Base-by-base conservation (phyloP, 2,329 filamentous ascomycete species). In the Xylariaceae sp. region DNA sequence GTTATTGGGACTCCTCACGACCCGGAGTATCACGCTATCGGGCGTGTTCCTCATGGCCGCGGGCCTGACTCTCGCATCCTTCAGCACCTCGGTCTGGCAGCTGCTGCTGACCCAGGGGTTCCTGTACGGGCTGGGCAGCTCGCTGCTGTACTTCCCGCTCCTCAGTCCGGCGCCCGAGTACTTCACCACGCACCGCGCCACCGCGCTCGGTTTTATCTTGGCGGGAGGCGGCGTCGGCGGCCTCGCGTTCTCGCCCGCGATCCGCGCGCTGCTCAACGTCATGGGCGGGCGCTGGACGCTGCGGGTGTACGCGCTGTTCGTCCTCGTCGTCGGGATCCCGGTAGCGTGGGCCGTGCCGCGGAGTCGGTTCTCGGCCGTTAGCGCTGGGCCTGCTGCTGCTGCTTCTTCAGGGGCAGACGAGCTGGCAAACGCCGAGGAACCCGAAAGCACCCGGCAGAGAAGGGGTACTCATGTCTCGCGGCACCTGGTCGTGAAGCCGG, bases 91-190 rank as follows among this genome's bases (percentile, higher is more conserved):
- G 0, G 65, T 75, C 18, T 75, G 73, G 73, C 75, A 78, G 12
- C 70, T 79, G 3, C 59, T 79, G 16, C 64, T 76, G 3, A 77
- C 75, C 2, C 77, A 80, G 63, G 77, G 77, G 1, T 61, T 79
- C 10, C 59, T 79, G 12, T 71, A 74, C 42, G 77, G 77, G 7
- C 45, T 77, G 18, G 77, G 77, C n/a, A 73, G 72, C 62, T 78
- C 75, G 10, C 65, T 80, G 40, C 54, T 79, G 20, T 76, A 77
- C 52, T 78, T 76, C 50, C 73, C 76, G 7, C 70, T 81, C 23
- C 64, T 79, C 2, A 74, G 72, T 14, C 75, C 77, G 2, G 75
- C 78, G 9, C 78, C 79, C 0, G 79, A 81, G 62, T 82, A 80
- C 60, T 81, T 81, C 57, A 74, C 70, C 32, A 71, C 69, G n/a